phyloP scores from a whole-genome alignment of 352 stramenopile species.

The Globisporangium perplexum region DNA sequence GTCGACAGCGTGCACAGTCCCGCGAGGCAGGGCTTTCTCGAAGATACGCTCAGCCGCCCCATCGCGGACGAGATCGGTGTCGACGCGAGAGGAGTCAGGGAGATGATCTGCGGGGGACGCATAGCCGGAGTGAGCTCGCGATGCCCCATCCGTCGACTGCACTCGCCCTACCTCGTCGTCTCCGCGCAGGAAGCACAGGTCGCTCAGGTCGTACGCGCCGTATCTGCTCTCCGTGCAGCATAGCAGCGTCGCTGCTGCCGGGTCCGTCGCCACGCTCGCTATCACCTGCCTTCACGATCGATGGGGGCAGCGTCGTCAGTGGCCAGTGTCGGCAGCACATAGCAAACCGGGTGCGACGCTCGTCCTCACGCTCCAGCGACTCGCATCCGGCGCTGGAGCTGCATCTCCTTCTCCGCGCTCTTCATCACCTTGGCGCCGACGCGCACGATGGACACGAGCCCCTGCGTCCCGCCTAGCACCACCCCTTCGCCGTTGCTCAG shows the following conservation, averaged over 20 bases:
- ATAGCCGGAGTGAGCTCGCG: background rate
- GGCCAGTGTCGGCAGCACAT: background rate
- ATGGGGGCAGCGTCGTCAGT: background rate
- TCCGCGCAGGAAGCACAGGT: slow-evolving; percentile 52
- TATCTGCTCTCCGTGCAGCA: slow-evolving; percentile 58
- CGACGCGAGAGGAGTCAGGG: slow-evolving; percentile 32
- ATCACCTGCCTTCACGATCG: slow-evolving; percentile 33
- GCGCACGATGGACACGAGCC: slow-evolving; percentile 53
- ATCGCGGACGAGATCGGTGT: slow-evolving; percentile 40
- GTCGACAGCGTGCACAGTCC: slow-evolving; percentile 30
- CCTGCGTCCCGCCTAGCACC: slow-evolving; percentile 50
- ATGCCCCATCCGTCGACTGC: background rate
- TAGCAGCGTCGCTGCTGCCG: slow-evolving; percentile 39
- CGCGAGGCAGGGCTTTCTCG: slow-evolving; percentile 40
- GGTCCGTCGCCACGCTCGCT: slow-evolving; percentile 36
- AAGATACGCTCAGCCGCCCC: slow-evolving; percentile 33
- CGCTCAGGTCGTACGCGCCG: slow-evolving; percentile 66
- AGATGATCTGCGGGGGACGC: slow-evolving; percentile 20
- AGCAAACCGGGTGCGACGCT: background rate
- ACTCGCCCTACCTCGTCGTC: slow-evolving; percentile 44
- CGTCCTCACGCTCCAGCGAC: slow-evolving; percentile 35
- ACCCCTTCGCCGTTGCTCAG: slow-evolving; percentile 48
- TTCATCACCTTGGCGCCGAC: slow-evolving; percentile 49
- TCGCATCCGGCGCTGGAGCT: slow-evolving; percentile 57
- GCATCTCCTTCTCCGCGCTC: slow-evolving; percentile 57